Percentiles rank a stretch among this genome's conserved stretches.
phyloP scores from a whole-genome alignment of 768 basidiomycete genomes.

The Leccinum subgranulosum region DNA sequence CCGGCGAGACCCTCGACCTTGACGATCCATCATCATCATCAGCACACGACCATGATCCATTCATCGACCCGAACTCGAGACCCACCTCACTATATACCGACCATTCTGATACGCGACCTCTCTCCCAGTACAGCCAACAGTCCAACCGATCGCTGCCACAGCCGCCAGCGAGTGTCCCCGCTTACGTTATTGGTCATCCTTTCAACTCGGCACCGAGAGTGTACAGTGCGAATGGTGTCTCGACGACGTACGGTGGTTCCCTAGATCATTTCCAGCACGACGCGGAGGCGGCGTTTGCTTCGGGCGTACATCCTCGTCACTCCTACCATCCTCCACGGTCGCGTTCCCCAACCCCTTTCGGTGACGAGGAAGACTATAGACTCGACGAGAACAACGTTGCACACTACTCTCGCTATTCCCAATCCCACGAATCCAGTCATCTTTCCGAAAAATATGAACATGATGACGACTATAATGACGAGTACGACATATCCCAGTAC shows the following conservation, averaged over 20 bases:
- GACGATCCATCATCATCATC: conserved; percentile 33
- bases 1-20: conserved; percentile 61
- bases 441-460: conserved; percentile 24
- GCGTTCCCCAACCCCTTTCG: conserved; percentile 72
- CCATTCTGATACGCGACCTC: conserved; percentile 25
- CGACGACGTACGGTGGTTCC: conserved; percentile 31
- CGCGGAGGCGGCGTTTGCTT: conserved; percentile 67
- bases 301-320: conserved; percentile 52
- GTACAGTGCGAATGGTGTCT: conserved; percentile 23
- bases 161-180: conserved; percentile 12
- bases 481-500: conserved; percentile 33
- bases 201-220: conserved; percentile 19
- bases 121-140: conserved; percentile 36
- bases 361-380: conserved; percentile 70
- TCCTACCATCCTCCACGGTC: conserved; percentile 55
- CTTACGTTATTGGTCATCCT: conserved; percentile 21
- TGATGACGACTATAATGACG: conserved; percentile 13
- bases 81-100: conserved; percentile 24
- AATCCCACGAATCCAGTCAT: conserved; percentile 12
- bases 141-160: conserved; percentile 30
- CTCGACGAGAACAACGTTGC: conserved; percentile 53
- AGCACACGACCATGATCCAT: conserved; percentile 32
- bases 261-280: conserved; percentile 64
- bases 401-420: conserved; percentile 48
- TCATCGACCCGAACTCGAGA: conserved; percentile 27